Percentiles rank a stretch among this genome's conserved stretches.
phyloP scores from a whole-genome alignment of 441 rosid species.

The Euphorbia celastroides region DNA sequence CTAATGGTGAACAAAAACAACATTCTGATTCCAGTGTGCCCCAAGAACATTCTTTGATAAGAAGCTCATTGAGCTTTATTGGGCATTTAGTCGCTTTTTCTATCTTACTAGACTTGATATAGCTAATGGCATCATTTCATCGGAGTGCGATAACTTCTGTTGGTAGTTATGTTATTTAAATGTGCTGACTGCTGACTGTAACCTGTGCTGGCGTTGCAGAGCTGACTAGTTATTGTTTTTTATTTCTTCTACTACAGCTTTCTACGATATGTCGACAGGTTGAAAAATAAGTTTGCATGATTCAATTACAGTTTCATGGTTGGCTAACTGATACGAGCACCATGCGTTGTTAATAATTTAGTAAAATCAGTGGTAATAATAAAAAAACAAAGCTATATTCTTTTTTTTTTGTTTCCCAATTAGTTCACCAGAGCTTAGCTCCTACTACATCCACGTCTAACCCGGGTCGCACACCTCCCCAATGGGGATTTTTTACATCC shows the following conservation, averaged over 20 bases:
- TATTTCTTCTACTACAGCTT: background rate
- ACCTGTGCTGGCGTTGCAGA: background rate
- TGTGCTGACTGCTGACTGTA: background rate
- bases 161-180: background rate
- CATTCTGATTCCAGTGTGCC: background rate
- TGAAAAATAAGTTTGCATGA: background rate
- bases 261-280: too few species aligned
- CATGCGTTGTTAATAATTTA: background rate
- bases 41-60: background rate
- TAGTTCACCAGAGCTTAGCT: too few species aligned
- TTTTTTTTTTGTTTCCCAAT: too few species aligned
- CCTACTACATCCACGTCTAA: too few species aligned
- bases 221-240: slow-evolving; percentile 1
- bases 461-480: too few species aligned
- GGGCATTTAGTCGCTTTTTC: background rate
- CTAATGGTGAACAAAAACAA: background rate
- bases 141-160: background rate
- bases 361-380: background rate
- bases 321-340: background rate
- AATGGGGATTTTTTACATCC: too few species aligned
- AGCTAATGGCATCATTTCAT: background rate
- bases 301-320: background rate
- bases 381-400: background rate
- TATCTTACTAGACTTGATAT: background rate
- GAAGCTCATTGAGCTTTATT: background rate